Base-by-base conservation (phyloP, 805 yeast genomes). In the Blastobotrys mokoenaii region DNA sequence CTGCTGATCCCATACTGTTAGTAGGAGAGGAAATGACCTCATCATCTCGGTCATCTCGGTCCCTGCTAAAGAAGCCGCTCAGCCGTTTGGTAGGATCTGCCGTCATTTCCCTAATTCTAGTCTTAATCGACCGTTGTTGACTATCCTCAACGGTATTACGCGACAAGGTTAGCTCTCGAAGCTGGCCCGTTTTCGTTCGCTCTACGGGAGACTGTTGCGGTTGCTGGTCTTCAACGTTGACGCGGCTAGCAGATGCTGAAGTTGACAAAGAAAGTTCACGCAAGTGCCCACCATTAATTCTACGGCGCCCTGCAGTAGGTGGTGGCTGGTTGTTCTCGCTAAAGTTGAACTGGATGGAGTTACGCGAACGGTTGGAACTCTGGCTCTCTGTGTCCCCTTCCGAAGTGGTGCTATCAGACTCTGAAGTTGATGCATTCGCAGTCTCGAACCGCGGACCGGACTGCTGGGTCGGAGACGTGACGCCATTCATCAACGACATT, bases 221-320 rank as follows among this genome's bases (percentile, higher is more conserved):
- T 38, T 40, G 20, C 35, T 7, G 18, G 7, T 15, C 20, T 18
- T 15, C 25, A 4, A 11, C 3, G 39, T 36, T 18, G 6, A 15
- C 39, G 18, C n/a, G 15, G 18, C 18, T 18, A 4, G 17, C 18
- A 5, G n/a, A n/a, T n/a, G 39, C n/a, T 16, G 39, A 36, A 4
- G 39, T 15, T 15, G 20, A 14, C 22, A 41, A 27, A 12, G 44
- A 41, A 12, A 41, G 44, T 39, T 41, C 16, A 8, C 44, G 44
- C 38, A 41, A 32, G 33, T 41, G 44, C 4, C 44, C 44, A 6
- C 41, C 41, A 25, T 30, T 22, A 20, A 38, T 22, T 9, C 15
- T 38, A 9, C 41, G 29, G 7, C 41, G 15, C 5, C 12, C 16
- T 18, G 30, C 39, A 6, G 15, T 14, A 25, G 30, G 16, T 4